Conservation (phyloP, 2,329 filamentous ascomycete genomes). For the Cercospora beticola region DNA sequence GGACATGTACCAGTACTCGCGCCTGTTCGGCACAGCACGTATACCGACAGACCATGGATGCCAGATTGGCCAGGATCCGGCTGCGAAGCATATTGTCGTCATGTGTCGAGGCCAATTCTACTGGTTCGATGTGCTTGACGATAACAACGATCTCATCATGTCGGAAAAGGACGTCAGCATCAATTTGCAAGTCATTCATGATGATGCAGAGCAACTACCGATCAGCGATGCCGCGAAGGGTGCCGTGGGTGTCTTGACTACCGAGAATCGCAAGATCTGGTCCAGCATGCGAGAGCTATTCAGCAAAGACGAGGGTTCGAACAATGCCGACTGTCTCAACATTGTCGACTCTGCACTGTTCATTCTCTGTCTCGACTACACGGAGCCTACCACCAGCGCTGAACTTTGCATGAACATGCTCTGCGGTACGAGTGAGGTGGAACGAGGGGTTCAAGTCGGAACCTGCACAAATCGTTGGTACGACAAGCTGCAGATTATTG, state of each 20-base stretch:
- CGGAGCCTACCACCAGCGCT: slow-evolving; percentile 75
- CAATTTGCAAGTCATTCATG: slow-evolving; percentile 87
- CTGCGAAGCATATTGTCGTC: slow-evolving; percentile 90
- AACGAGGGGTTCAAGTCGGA: slow-evolving; percentile 90
- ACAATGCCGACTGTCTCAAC: slow-evolving; percentile 92
- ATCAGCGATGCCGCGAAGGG: slow-evolving; percentile 96
- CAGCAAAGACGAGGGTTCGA: slow-evolving; percentile 80
- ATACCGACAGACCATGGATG: slow-evolving; percentile 94
- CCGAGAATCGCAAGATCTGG: slow-evolving; percentile 96
- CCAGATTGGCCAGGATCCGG: slow-evolving; percentile 89
- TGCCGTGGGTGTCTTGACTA: slow-evolving; percentile 88
- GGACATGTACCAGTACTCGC: slow-evolving; percentile 98
- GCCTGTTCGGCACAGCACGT: slow-evolving; percentile 89
- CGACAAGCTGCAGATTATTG: slow-evolving; percentile 97
- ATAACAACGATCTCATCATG: slow-evolving; percentile 95
- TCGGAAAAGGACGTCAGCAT: slow-evolving; percentile 88
- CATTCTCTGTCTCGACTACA: slow-evolving; percentile 87
- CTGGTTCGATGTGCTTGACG: slow-evolving; percentile 96
- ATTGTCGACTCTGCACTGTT: slow-evolving; percentile 95
- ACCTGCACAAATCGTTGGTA: slow-evolving; percentile 99
- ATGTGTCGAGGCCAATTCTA: slow-evolving; percentile 95
- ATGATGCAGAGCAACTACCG: slow-evolving; percentile 84
- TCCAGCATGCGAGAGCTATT: slow-evolving; percentile 85
- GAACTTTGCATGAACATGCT: slow-evolving; percentile 98
- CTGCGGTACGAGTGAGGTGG: slow-evolving; percentile 87